Conservation (phyloP, 2,329 filamentous ascomycete genomes). For the Stemphylium vesicarium region DNA sequence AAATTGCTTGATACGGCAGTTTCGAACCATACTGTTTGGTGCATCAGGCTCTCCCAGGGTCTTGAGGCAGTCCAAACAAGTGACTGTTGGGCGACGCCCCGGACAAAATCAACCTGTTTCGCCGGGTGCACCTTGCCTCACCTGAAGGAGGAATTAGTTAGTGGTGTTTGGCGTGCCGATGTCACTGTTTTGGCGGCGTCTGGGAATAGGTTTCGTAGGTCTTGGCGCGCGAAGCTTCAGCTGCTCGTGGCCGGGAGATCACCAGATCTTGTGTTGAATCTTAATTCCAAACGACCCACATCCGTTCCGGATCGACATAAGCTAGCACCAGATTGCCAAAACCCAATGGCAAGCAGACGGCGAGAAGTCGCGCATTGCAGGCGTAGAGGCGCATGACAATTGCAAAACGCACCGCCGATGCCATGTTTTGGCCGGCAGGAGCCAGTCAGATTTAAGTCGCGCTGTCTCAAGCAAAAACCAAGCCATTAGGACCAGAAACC, state of each 20-base stretch:
- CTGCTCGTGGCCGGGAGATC: conserved; percentile 17
- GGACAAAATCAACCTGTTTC: conserved; percentile 15
- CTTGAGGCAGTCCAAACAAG: conserved; percentile 6
- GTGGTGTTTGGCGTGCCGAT: conserved; percentile 34
- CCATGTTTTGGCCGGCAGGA: no score
- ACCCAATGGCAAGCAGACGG: background rate
- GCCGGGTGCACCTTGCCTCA: conserved; percentile 18
- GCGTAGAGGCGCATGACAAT: no score
- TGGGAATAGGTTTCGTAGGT: conserved; percentile 39
- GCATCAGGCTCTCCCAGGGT: conserved; percentile 17
- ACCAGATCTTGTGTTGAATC: conserved; percentile 26
- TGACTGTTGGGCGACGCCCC: conserved; percentile 11
- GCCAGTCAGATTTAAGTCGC: no score
- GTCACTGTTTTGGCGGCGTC: conserved; percentile 42
- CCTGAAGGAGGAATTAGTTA: conserved; percentile 12
- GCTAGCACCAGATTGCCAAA: background rate
- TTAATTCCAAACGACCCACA: conserved; percentile 16
- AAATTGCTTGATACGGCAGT: conserved; percentile 22
- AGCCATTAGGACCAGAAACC: no score
- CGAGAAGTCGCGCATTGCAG: no score
- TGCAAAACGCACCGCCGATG: no score
- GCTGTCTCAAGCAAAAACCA: background rate
- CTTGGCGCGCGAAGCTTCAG: conserved; percentile 38
- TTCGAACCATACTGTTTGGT: conserved; percentile 21
- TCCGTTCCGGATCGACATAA: conserved; percentile 1